Conservation (phyloP, 2,329 filamentous ascomycete genomes). For the Leptographium radiaticola region DNA sequence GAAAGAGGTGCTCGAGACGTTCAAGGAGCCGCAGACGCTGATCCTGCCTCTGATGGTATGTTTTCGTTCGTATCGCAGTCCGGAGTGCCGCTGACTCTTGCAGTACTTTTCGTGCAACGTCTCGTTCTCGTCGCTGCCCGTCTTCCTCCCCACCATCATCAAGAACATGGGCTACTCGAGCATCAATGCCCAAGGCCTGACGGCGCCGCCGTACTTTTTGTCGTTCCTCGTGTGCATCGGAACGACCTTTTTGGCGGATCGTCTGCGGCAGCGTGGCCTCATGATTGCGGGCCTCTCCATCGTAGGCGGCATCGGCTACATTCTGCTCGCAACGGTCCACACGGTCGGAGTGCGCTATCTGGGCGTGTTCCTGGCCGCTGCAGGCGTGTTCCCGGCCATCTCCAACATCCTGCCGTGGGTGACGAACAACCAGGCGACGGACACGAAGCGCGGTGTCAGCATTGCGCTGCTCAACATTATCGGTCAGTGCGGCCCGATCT, state of each 20-base stretch:
- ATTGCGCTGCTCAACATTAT: slow-evolving; percentile 49
- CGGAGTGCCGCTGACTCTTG: not conserved
- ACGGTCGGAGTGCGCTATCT: slow-evolving; percentile 29
- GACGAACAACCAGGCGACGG: slow-evolving; percentile 55
- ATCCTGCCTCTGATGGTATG: slow-evolving; percentile 22
- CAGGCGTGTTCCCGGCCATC: slow-evolving; percentile 48
- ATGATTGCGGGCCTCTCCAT: slow-evolving; percentile 43
- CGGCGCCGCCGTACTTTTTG: slow-evolving; percentile 57
- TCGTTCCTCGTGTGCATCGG: slow-evolving; percentile 49
- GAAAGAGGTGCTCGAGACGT: slow-evolving; percentile 31
- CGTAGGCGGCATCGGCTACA: slow-evolving; percentile 48
- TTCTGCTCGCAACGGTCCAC: slow-evolving; percentile 45
- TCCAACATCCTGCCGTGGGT: slow-evolving; percentile 60
- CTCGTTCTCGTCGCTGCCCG: slow-evolving; percentile 30
- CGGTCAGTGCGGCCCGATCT: slow-evolving; percentile 48
- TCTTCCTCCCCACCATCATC: slow-evolving; percentile 51
- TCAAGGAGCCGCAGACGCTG: slow-evolving; percentile 37
- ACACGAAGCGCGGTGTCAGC: slow-evolving; percentile 50
- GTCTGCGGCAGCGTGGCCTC: slow-evolving; percentile 47
- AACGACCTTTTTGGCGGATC: slow-evolving; percentile 53
- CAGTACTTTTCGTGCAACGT: slow-evolving; percentile 26
- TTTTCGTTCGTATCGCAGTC: slow-evolving; percentile 3
- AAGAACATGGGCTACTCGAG: slow-evolving; percentile 54
- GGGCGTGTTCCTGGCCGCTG: slow-evolving; percentile 31
- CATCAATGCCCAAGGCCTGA: slow-evolving; percentile 57